Evolutionary conservation across 176 grass and related monocot genomes (phyloP).

Genomic region (Bromus sterilis): DNA sequence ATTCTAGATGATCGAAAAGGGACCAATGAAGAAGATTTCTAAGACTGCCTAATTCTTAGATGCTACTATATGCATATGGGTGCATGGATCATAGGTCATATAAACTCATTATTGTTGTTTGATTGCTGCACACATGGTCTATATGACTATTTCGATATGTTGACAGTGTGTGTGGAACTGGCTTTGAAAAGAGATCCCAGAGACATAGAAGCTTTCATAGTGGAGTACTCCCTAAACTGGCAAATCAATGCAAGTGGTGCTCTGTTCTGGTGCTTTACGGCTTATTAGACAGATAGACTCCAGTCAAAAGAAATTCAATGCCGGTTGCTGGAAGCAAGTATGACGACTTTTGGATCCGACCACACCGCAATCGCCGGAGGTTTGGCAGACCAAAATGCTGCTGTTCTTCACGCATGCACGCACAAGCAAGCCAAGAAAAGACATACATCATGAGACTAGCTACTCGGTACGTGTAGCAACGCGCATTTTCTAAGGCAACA

Average conservation of each 20-base stretch:
- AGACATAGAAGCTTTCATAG: not conserved
- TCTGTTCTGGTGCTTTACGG: not conserved
- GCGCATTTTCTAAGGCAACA: too few species aligned
- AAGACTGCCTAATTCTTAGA: too few species aligned
- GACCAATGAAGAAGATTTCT: too few species aligned
- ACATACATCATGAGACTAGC: not conserved
- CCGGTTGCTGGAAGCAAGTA: not conserved
- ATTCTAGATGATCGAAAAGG: too few species aligned
- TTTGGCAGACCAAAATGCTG: slow-evolving; percentile 5
- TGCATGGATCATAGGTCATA: too few species aligned
- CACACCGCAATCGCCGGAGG: not conserved
- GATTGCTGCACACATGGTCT: not conserved
- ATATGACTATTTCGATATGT: not conserved
- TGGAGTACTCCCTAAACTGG: not conserved
- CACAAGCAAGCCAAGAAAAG: not conserved
- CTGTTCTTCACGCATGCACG: not conserved
- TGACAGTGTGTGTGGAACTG: not conserved
- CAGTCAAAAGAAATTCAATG: not conserved
- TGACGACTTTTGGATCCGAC: not conserved
- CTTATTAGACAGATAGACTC: not conserved
- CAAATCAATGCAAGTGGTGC: not conserved
- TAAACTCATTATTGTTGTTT: not conserved
- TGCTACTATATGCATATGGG: too few species aligned
- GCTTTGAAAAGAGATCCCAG: too few species aligned
- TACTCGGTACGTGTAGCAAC: not conserved